A percentile compares a stretch with the other conserved stretches of the same genome.
Conservation (phyloP, 495 filamentous ascomycete genomes). For the Penicillium malachiteum region DNA sequence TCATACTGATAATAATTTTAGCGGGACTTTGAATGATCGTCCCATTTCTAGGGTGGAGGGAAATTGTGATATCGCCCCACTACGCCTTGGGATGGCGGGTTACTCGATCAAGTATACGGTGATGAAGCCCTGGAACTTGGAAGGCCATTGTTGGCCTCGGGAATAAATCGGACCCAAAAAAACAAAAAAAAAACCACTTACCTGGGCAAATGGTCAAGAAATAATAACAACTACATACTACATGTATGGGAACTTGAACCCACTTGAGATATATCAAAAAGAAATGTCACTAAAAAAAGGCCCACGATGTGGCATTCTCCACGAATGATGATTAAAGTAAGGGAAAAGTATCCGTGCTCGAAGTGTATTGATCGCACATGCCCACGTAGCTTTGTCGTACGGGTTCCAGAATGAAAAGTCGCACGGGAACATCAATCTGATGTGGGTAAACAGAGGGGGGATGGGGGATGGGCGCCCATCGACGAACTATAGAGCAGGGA, state of each 20-base stretch:
- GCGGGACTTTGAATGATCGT: constrained; percentile 1
- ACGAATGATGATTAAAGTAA: not conserved
- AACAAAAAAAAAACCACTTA: too few species aligned
- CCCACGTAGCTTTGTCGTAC: constrained; percentile 7
- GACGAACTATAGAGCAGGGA: constrained; percentile 7
- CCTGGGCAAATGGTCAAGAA: too few species aligned
- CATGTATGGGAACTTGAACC: not conserved
- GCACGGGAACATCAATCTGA: not conserved
- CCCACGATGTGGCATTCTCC: not conserved
- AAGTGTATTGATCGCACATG: constrained; percentile 3
- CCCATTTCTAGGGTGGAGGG: constrained; percentile 6
- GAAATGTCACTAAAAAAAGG: not conserved
- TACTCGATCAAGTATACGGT: constrained; percentile 19
- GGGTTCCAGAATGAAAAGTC: constrained; percentile 12
- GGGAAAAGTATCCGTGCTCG: not conserved
- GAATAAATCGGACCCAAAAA: too few species aligned
- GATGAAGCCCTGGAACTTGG: not conserved
- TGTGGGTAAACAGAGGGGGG: not conserved
- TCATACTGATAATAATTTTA: not conserved
- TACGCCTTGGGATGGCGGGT: not conserved
- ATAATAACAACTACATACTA: too few species aligned
- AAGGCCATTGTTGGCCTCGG: too few species aligned
- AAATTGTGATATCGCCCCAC: constrained; percentile 8
- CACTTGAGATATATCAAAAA: not conserved
- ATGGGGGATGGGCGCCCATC: not conserved